Evolutionary conservation across 352 stramenopile genomes (phyloP), one percentile per base, ranked within the genome.

Genomic region (Pythium folliculosum): DNA sequence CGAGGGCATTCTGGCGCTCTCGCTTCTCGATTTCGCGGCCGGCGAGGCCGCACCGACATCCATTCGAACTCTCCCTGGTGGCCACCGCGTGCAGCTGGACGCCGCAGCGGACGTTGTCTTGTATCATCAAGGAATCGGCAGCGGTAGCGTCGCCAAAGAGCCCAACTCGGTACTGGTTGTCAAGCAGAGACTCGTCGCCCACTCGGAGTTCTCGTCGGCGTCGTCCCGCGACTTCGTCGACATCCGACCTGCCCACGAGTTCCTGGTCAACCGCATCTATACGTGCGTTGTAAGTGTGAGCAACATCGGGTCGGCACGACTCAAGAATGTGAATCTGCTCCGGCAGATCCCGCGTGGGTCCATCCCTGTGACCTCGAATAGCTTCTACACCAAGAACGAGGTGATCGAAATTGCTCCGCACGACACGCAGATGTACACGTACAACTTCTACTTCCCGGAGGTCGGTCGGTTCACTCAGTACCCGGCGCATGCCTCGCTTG

Each of bases 321-420:
- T 77, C 14, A 70, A 35, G 10, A 62, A 71, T 47, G 53, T 90
- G 14, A 80, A 85, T 21, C 48, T 90, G 35, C 59, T 92, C n/a
- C 58, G 88, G 37, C 84, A 92, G 68, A 87, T 92, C 47, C 84
- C 84, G 2, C 72, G 80, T 60, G 84, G 83, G 19, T 55, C 81
- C 23, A 64, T 87, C 65, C 83, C 83, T 9, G 60, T 90, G 37
- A 66, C 54, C 12, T 61, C 61, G 17, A 63, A 38, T 49, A 70
- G 73, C 1, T 86, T 84, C 63, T 84, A 84, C 69, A 84, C 78
- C 6, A 83, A 77, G 67, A 87, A 77, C 37, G 63, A 78, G 40
- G 73, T 76, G 12, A 48, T 76, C 52, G 63, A 51, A 22, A 51
- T 89, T 19, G 58, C 54, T 7, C 60, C 81, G 16, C 87, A 89